These are phyloP conservation scores for Coccomyxa subellipsoidea DNA, from an alignment of 163 green algal species.

Conservation along the genomic window DNA sequence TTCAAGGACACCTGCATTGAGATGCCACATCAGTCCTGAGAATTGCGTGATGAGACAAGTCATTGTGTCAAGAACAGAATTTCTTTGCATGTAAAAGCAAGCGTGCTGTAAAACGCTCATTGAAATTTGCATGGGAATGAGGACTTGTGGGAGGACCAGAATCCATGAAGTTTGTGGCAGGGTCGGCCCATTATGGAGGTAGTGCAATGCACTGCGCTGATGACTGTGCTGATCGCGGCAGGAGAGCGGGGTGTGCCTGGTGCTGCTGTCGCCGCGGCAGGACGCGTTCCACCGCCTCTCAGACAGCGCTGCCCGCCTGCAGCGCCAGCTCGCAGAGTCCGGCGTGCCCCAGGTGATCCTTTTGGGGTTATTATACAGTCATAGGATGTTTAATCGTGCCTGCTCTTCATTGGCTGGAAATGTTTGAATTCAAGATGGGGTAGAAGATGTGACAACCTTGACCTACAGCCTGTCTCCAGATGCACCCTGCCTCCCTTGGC, in stretches of 20 bases:
- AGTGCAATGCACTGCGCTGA: no score
- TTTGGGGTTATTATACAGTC: no score
- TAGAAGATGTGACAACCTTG: background rate
- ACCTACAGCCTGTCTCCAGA: background rate
- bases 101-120: background rate
- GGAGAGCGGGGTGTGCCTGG: constrained; percentile 35
- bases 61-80: no score
- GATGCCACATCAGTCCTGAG: background rate
- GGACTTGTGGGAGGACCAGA: no score
- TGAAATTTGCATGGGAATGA: background rate
- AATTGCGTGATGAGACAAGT: no score
- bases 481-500: background rate
- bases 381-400: background rate
- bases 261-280: constrained; percentile 37
- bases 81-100: no score
- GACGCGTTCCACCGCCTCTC: constrained; percentile 48
- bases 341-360: constrained; percentile 17
- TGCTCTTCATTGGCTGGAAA: background rate
- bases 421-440: background rate
- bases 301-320: constrained; percentile 13
- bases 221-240: background rate
- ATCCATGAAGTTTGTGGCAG: no score
- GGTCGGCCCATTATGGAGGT: no score
- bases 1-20: background rate
- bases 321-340: constrained; percentile 5